Conservation (phyloP, 1,284 basidiomycete genomes). For the Xerocomus amazonicus region DNA sequence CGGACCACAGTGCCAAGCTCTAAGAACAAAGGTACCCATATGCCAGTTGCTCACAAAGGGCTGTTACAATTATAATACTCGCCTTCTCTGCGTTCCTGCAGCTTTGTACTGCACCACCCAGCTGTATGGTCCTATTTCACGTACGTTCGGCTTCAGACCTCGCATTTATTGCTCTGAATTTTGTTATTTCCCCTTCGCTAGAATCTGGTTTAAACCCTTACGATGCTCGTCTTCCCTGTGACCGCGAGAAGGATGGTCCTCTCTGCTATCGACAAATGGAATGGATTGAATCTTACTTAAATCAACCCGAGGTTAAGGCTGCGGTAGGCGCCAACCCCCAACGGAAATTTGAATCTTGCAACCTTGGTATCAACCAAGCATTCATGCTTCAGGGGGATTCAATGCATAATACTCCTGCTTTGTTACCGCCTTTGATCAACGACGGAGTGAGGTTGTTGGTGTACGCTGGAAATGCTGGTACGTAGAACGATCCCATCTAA, state of each 20-base stretch:
- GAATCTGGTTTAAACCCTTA: slow-evolving; percentile 73
- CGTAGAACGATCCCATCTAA: slow-evolving; percentile 1
- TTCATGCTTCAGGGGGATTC: slow-evolving; percentile 65
- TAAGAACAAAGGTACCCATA: slow-evolving; percentile 63
- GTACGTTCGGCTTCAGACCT: slow-evolving; percentile 39
- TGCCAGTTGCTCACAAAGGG: slow-evolving; percentile 67
- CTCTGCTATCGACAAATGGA: slow-evolving; percentile 61
- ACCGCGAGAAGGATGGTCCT: slow-evolving; percentile 56
- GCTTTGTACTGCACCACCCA: slow-evolving; percentile 59
- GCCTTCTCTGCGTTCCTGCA: slow-evolving; percentile 61
- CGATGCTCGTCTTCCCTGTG: slow-evolving; percentile 80
- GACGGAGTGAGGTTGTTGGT: slow-evolving; percentile 69
- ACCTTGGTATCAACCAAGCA: slow-evolving; percentile 49
- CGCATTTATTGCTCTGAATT: not conserved
- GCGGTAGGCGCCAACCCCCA: slow-evolving; percentile 59
- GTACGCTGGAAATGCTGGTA: slow-evolving; percentile 68
- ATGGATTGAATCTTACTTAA: slow-evolving; percentile 67
- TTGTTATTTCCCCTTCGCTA: slow-evolving; percentile 26
- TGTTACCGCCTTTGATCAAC: slow-evolving; percentile 65
- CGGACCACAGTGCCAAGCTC: slow-evolving; percentile 61
- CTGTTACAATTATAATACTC: slow-evolving; percentile 59
- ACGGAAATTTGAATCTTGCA: slow-evolving; percentile 46
- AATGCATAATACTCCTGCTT: slow-evolving; percentile 62
- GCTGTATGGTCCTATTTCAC: slow-evolving; percentile 54
- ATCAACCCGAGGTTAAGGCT: slow-evolving; percentile 55